Evolutionary conservation across 805 yeast species (phyloP), one percentile per base, ranked within the genome.

Genomic region (Wickerhamomyces bovis): DNA sequence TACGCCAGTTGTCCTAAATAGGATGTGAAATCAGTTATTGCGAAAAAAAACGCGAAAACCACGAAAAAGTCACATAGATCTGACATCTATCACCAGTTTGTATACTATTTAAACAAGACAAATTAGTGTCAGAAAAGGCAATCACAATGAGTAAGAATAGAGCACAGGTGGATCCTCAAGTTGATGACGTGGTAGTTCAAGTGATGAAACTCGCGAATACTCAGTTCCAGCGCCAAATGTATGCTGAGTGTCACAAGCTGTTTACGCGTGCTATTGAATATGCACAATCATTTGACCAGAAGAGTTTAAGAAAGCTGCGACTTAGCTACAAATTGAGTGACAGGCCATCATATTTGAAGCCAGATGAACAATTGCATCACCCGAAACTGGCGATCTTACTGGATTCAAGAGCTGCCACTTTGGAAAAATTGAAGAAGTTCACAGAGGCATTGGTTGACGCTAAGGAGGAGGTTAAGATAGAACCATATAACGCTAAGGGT

Each of bases 401-500:
- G n/a, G 63, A 58, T 35, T 47, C 51, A 28, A 43, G 64, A 19
- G 57, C 62, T 10, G 57, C 60, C 1, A 49, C 53, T 1, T 44
- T 46, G 20, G 58, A 56, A 44, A 58, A 54, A 36, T 26, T 50
- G 21, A 40, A 45, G 2, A 44, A 44, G 19, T 19, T 21, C 5
- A 38, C 39, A 2, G 52, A 51, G 6, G 61, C 62, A 1, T 19
- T 57, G 18, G 16, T 22, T 1, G 64, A 60, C 25, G 54, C 57
- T 2, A 36, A 48, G 10, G 41, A 49, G 19, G 47, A 49, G 39
- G 44, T 55, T 8, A 44, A 48, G 5, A 39, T 53, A 15, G 64
- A 60, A 33, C 63, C 63, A 5, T 60, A 51, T 44, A 58, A 53
- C 22, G 45, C 56, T 2, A 53, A 54, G 31, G 60, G 63, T 1